phyloP scores from a whole-genome alignment of 352 stramenopile genomes.

The Pythium coloratum region DNA sequence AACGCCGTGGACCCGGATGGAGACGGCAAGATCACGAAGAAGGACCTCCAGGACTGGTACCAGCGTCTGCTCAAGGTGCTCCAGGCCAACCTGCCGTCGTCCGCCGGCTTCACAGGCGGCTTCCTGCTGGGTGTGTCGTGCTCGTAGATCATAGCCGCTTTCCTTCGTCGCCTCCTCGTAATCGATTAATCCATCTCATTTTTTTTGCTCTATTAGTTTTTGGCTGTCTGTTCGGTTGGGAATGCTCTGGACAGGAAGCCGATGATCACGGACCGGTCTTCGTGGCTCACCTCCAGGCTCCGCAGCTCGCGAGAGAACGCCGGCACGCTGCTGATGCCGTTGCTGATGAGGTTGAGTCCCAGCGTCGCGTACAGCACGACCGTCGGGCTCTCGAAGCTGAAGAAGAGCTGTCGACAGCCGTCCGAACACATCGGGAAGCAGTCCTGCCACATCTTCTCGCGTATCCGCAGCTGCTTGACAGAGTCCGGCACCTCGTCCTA shows the following conservation, averaged over 20 bases:
- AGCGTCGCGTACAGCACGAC: slow-evolving; percentile 83
- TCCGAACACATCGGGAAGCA: slow-evolving; percentile 82
- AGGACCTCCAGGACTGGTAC: slow-evolving; percentile 81
- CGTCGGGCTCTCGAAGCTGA: slow-evolving; percentile 69
- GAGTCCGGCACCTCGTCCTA: slow-evolving; percentile 39
- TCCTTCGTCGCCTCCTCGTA: neutral
- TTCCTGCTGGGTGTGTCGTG: slow-evolving; percentile 75
- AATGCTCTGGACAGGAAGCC: slow-evolving; percentile 78
- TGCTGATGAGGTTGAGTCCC: slow-evolving; percentile 84
- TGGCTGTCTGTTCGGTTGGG: slow-evolving; percentile 37
- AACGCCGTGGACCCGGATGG: slow-evolving; percentile 77
- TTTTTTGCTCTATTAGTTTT: neutral
- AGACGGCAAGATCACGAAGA: slow-evolving; percentile 83
- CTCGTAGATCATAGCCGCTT: slow-evolving; percentile 31
- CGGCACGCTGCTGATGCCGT: slow-evolving; percentile 79
- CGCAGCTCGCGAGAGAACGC: slow-evolving; percentile 83
- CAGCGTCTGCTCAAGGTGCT: slow-evolving; percentile 66
- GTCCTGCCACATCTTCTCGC: slow-evolving; percentile 76
- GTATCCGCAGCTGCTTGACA: slow-evolving; percentile 47
- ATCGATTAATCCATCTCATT: slow-evolving; percentile 1
- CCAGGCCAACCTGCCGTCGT: slow-evolving; percentile 85
- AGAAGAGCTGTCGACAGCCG: slow-evolving; percentile 65
- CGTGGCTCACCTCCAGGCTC: slow-evolving; percentile 63
- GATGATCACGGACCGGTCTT: slow-evolving; percentile 76
- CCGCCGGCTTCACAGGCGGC: slow-evolving; percentile 69